phyloP scores from a whole-genome alignment of 73 alveolate genomes.

The Uronychia binucleata region DNA sequence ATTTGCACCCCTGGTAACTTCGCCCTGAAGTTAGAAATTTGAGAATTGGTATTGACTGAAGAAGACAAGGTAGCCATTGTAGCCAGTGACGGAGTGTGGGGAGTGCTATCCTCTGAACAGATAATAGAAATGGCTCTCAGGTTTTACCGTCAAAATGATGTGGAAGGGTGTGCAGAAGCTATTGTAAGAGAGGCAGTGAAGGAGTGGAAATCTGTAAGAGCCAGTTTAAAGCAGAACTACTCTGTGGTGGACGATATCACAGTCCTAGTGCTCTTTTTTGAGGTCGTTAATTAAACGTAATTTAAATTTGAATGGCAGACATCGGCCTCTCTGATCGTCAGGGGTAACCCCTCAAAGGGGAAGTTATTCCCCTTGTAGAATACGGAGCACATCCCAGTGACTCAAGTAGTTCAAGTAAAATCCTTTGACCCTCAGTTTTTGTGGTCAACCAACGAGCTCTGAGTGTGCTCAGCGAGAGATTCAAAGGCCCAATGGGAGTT shows the following conservation, averaged over 20 bases:
- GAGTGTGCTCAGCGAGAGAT: slow-evolving; percentile 47
- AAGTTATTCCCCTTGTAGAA: too few species aligned
- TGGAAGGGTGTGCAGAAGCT: slow-evolving; percentile 46
- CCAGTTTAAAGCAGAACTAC: too few species aligned
- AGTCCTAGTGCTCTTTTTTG: slow-evolving; percentile 17
- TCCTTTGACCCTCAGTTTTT: background rate
- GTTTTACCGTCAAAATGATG: slow-evolving; percentile 62
- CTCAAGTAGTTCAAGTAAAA: background rate
- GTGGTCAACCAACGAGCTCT: slow-evolving; percentile 51
- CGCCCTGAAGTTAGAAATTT: slow-evolving; percentile 27
- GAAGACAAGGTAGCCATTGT: slow-evolving; percentile 66
- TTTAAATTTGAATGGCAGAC: background rate
- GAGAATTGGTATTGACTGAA: slow-evolving; percentile 10
- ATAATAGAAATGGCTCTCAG: slow-evolving; percentile 62
- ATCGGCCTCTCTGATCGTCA: background rate
- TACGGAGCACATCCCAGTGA: too few species aligned
- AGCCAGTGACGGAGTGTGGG: slow-evolving; percentile 82
- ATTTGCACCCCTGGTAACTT: background rate
- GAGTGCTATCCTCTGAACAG: slow-evolving; percentile 64
- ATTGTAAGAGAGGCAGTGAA: slow-evolving; percentile 18
- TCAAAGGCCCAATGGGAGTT: slow-evolving; percentile 63
- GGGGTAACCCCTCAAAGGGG: background rate
- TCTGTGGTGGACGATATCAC: slow-evolving; percentile 51
- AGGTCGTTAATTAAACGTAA: background rate
- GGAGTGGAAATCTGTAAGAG: slow-evolving; percentile 11